Evolutionary conservation across 441 rosid genomes (phyloP).

Genomic region (Adansonia gregorii): DNA sequence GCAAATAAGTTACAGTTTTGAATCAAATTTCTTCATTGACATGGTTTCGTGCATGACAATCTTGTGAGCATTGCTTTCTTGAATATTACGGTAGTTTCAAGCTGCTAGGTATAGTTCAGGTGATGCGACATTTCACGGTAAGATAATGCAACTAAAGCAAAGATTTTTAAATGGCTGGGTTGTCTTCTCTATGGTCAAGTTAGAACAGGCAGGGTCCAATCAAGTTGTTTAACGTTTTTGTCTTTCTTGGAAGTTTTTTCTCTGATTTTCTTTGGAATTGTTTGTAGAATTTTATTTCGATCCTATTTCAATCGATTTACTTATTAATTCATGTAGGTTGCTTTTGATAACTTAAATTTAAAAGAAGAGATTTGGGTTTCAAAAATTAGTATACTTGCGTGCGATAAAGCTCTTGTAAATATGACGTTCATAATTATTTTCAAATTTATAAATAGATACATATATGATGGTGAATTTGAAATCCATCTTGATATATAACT

Average conservation of each 20-base stretch:
- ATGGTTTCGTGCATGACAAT: not conserved
- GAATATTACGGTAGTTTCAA: not conserved
- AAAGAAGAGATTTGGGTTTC: too few species aligned
- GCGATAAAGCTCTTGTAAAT: too few species aligned
- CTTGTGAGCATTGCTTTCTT: slow-evolving; percentile 5
- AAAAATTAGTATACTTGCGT: too few species aligned
- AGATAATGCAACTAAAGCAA: not conserved
- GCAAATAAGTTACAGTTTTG: slow-evolving; percentile 62
- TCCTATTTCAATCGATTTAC: not conserved
- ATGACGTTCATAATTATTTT: too few species aligned
- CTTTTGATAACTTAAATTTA: too few species aligned
- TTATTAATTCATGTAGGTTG: not conserved
- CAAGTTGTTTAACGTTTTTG: not conserved
- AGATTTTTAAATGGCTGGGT: not conserved
- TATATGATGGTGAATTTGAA: too few species aligned
- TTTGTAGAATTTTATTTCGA: not conserved
- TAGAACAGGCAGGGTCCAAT: not conserved
- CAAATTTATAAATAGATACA: too few species aligned
- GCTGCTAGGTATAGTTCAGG: not conserved
- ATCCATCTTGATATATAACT: too few species aligned
- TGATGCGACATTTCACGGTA: not conserved
- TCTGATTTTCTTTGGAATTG: not conserved
- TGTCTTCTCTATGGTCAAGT: not conserved
- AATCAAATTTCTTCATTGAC: not conserved
- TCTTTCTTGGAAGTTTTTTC: not conserved